Evolutionary conservation across 371 early-diverging fungal genomes (phyloP).

Genomic region (Mucor ambiguus): DNA sequence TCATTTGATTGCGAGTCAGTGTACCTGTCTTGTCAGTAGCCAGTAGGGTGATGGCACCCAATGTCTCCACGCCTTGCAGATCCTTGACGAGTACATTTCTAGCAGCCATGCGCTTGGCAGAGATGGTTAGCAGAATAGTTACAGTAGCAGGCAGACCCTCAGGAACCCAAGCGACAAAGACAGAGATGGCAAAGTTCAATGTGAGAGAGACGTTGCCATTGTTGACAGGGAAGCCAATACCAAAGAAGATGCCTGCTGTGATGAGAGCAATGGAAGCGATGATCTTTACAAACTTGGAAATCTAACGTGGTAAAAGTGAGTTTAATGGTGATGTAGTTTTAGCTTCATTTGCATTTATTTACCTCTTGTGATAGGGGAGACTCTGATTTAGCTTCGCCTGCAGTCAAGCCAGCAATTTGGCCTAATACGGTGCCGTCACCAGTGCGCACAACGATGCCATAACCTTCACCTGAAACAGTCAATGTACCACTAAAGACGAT

Average conservation of each 20-base stretch:
- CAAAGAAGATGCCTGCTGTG: constrained; percentile 84
- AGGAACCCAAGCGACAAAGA: constrained; percentile 89
- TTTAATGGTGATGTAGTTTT: neutral
- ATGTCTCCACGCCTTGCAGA: constrained; percentile 92
- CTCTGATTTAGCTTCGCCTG: constrained; percentile 67
- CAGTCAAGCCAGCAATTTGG: constrained; percentile 90
- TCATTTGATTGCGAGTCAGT: constrained; percentile 95
- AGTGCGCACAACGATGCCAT: constrained; percentile 90
- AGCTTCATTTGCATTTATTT: constrained; percentile 6
- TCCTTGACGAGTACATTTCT: constrained; percentile 93
- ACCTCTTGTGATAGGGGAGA: constrained; percentile 72
- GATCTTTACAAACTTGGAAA: constrained; percentile 81
- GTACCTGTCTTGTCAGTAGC: constrained; percentile 98
- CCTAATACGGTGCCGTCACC: constrained; percentile 94
- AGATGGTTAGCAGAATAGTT: constrained; percentile 88
- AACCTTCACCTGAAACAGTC: constrained; percentile 85
- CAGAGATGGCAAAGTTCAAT: constrained; percentile 89
- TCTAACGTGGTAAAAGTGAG: constrained; percentile 25
- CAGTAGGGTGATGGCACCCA: constrained; percentile 92
- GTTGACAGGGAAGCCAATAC: constrained; percentile 65
- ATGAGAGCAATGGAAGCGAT: constrained; percentile 82
- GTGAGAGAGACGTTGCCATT: constrained; percentile 62
- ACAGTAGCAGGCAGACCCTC: constrained; percentile 91
- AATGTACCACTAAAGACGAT: constrained; percentile 89
- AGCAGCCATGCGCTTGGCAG: constrained; percentile 92